Evolutionary conservation across 129 eudicot species (phyloP), one percentile per base, ranked within the genome.

Genomic region (Helianthus tuberosus): DNA sequence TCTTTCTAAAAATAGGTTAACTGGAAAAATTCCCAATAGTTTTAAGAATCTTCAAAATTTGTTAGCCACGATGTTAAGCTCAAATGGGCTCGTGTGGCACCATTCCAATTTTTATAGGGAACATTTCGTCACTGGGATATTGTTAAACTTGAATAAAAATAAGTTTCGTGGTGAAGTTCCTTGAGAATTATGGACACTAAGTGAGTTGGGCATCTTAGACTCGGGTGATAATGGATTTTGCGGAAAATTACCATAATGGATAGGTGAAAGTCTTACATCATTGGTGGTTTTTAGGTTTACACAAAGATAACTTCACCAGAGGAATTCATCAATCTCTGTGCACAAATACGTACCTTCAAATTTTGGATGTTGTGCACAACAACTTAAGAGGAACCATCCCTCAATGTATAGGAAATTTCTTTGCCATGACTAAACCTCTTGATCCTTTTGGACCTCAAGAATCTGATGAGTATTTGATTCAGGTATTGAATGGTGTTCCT

Each of bases 111-210:
- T 57, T 20, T 9, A 57, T 23, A 20, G 36, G 63, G 36, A 1
- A 57, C 0, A 23, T 57, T 23, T 10, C 63, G 20, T 6, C 44
- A 12, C 6, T 64, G 11, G 0, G 0, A n/a, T n/a, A 0, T 15
- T 8, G 7, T 48, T 76, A 46, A 57, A 11, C 3, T 57, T 76
- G 75, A 44, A 53, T 11, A 27, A 25, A 4, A 76, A 67, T 46
- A 77, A 68, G 17, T 66, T 77, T 59, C 49, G 60, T 32, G 81
- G 81, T 46, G 44, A 58, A 38, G 46, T 77, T 27, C 44, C 81
- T 68, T 8, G 8, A 14, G 57, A 14, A 41, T 7, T 59, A 35
- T 38, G 69, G 36, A 62, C 64, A 25, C 44, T 71, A 44, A 41
- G 64, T 11, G 2, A 0, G 0, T 70, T 81, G 52, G 0, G 0